Evolutionary conservation across 495 filamentous ascomycete genomes (phyloP).

Genomic region (Penicillium herquei): DNA sequence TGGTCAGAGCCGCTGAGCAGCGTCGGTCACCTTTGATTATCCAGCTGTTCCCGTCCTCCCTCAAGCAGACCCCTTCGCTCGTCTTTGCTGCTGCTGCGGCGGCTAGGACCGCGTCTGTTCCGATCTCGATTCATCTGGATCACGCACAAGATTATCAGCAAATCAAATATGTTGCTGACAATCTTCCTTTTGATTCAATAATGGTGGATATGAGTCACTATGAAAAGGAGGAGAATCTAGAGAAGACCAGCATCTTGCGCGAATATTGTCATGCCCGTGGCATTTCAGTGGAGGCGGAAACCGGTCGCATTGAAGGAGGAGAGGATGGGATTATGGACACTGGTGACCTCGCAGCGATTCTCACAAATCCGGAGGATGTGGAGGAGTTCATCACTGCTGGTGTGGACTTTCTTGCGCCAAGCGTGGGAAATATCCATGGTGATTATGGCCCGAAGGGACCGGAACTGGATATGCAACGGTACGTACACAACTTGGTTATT

Average conservation of each 20-base stretch:
- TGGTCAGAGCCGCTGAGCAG: constrained; percentile 65
- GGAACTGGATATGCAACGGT: constrained; percentile 60
- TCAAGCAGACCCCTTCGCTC: constrained; percentile 56
- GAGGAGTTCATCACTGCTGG: constrained; percentile 66
- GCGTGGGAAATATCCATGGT: constrained; percentile 78
- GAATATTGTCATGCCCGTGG: constrained; percentile 63
- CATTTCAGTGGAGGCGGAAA: constrained; percentile 70
- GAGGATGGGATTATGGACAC: constrained; percentile 77
- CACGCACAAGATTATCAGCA: constrained; percentile 63
- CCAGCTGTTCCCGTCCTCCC: constrained; percentile 72
- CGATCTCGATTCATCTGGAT: constrained; percentile 65
- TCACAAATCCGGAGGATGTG: constrained; percentile 68
- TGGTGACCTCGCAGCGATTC: constrained; percentile 56
- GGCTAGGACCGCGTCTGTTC: constrained; percentile 56
- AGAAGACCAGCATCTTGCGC: constrained; percentile 58
- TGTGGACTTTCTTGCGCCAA: constrained; percentile 71
- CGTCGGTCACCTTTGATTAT: constrained; percentile 67
- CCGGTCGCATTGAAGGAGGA: constrained; percentile 72
- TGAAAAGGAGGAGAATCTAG: constrained; percentile 69
- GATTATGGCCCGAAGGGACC: constrained; percentile 66
- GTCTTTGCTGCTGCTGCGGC: constrained; percentile 57
- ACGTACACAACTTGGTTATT: not conserved
- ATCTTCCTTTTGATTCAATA: constrained; percentile 62
- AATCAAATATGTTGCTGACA: constrained; percentile 56
- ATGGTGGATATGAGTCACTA: constrained; percentile 75